A percentile compares a stretch with the other conserved stretches of the same genome.
Evolutionary conservation across 306 rosid species (phyloP).

Genomic region (Cotoneaster glaucophyllus): DNA sequence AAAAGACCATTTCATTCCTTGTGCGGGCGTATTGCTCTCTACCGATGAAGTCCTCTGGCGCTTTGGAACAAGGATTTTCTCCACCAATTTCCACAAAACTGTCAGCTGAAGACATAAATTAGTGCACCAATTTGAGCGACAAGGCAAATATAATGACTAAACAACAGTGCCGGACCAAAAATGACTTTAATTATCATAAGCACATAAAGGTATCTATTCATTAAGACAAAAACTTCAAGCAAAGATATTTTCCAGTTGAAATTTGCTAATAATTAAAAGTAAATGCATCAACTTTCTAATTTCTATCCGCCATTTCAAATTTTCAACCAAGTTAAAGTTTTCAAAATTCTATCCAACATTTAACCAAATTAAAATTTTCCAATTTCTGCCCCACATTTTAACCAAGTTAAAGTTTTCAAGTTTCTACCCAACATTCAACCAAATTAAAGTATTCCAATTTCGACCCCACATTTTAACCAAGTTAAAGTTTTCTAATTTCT

Average conservation of each 20-base stretch:
- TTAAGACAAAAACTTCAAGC: not conserved
- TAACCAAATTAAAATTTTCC: not conserved
- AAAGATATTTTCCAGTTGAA: not conserved
- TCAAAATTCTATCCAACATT: not conserved
- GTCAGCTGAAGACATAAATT: constrained; percentile 70
- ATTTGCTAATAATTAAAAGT: not conserved
- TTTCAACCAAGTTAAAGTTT: too few relatives aligned
- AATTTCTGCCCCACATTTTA: not conserved
- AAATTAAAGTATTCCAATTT: not conserved
- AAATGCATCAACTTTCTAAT: not conserved
- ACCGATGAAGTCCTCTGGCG: constrained; percentile 34
- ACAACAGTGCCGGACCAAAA: not conserved
- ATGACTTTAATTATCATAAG: not conserved
- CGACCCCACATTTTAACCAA: not conserved
- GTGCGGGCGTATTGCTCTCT: constrained; percentile 45
- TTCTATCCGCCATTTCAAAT: too few relatives aligned
- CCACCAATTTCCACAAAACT: constrained; percentile 95
- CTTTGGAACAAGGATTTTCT: constrained; percentile 62
- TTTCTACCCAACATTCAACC: not conserved
- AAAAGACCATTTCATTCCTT: constrained; percentile 76
- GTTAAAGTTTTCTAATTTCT: too few relatives aligned
- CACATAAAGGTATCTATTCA: not conserved
- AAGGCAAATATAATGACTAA: not conserved
- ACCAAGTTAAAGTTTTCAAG: too few relatives aligned
- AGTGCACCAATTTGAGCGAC: constrained; percentile 40